phyloP scores from a whole-genome alignment of 2,329 filamentous ascomycete species.

The Aureobasidium mangrovei region DNA sequence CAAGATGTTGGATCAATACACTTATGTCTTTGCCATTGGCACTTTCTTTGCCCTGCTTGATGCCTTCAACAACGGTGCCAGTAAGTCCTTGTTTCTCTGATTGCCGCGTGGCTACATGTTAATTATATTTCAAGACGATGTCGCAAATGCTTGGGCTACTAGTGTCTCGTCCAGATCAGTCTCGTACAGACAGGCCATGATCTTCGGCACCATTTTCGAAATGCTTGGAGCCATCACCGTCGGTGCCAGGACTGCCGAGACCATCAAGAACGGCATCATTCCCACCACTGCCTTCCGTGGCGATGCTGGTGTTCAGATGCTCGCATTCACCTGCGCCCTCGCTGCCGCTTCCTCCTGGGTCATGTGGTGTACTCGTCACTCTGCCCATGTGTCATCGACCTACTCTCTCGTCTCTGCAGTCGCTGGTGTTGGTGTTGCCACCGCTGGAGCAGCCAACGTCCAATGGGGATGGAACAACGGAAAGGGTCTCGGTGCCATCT shows the following conservation, averaged over 20 bases:
- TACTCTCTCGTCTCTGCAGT: slow-evolving; percentile 53
- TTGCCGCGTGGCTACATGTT: too few relatives aligned
- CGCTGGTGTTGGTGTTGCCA: slow-evolving; percentile 51
- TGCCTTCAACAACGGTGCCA: slow-evolving; percentile 56
- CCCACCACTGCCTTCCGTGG: slow-evolving; percentile 38
- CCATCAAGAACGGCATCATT: slow-evolving; percentile 44
- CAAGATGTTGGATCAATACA: slow-evolving; percentile 35
- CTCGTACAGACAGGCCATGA: slow-evolving; percentile 42
- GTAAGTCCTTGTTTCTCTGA: slow-evolving; percentile 6
- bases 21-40: slow-evolving; percentile 56
- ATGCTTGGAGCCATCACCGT: slow-evolving; percentile 45
- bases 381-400: slow-evolving; percentile 53
- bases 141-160: slow-evolving; percentile 47
- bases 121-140: slow-evolving; percentile 28
- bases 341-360: slow-evolving; percentile 46
- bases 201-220: slow-evolving; percentile 42
- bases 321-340: slow-evolving; percentile 38
- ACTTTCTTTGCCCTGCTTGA: slow-evolving; percentile 58
- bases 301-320: slow-evolving; percentile 35
- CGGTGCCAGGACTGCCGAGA: slow-evolving; percentile 42
- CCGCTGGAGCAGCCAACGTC: slow-evolving; percentile 35
- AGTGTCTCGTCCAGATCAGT: slow-evolving; percentile 44
- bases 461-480: slow-evolving; percentile 37
- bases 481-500: slow-evolving; percentile 35
- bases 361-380: slow-evolving; percentile 46